Evolutionary conservation across 164 flowering plant species (phyloP).

Genomic region (Magnolia officinalis): DNA sequence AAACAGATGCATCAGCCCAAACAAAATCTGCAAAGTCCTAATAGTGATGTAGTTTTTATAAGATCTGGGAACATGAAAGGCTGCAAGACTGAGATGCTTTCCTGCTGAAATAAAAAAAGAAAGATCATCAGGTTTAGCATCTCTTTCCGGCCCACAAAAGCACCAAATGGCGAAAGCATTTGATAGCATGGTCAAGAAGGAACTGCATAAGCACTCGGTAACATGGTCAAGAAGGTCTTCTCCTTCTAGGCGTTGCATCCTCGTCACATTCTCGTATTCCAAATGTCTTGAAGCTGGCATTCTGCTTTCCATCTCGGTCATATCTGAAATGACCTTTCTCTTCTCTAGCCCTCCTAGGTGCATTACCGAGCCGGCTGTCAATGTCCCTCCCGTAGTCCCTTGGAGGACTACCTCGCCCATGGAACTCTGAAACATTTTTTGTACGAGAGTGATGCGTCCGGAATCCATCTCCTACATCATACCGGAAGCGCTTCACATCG

Average conservation of each 20-base stretch:
- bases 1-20: slow-evolving; percentile 10
- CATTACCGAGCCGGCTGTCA: slow-evolving; percentile 30
- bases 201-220: not conserved
- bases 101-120: slow-evolving; percentile 20
- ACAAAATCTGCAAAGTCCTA: slow-evolving; percentile 20
- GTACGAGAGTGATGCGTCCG: slow-evolving; percentile 16
- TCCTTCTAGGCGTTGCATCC: slow-evolving; percentile 27
- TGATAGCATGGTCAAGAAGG: not conserved
- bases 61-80: slow-evolving; percentile 12
- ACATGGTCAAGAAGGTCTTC: slow-evolving; percentile 22
- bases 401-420: slow-evolving; percentile 29
- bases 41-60: slow-evolving; percentile 16
- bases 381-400: slow-evolving; percentile 22
- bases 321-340: slow-evolving; percentile 24
- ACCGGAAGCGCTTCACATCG: slow-evolving; percentile 26
- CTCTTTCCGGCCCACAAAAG: slow-evolving; percentile 12
- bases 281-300: slow-evolving; percentile 18
- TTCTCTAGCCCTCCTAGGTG: slow-evolving; percentile 29
- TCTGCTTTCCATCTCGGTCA: slow-evolving; percentile 23
- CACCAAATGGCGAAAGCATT: slow-evolving; percentile 10
- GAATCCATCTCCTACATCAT: slow-evolving; percentile 27
- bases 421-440: slow-evolving; percentile 26
- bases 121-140: slow-evolving; percentile 20
- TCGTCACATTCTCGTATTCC: slow-evolving; percentile 21
- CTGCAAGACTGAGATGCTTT: slow-evolving; percentile 18